phyloP scores from a whole-genome alignment of 192 early-diverging fungal genomes.

The Chytriomyces confervae region DNA sequence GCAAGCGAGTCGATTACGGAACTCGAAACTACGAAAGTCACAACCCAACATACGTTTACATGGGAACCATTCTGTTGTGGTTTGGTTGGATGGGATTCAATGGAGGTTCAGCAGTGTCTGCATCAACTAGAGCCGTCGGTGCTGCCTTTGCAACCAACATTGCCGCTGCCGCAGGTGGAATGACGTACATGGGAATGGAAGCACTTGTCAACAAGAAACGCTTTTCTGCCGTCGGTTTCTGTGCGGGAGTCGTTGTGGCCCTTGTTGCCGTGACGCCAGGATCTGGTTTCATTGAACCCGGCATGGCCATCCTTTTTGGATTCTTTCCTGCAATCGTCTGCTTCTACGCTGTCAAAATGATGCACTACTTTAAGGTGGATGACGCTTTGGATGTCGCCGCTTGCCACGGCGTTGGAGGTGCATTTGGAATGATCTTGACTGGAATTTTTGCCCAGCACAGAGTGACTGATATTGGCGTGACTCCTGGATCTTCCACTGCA shows the following conservation, averaged over 20 bases:
- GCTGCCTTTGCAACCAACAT: slow-evolving; percentile 78
- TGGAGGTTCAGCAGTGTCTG: slow-evolving; percentile 75
- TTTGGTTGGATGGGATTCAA: slow-evolving; percentile 94
- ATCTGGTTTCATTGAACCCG: slow-evolving; percentile 75
- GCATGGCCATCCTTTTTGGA: slow-evolving; percentile 79
- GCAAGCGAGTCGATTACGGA: slow-evolving; percentile 72
- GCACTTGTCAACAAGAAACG: slow-evolving; percentile 70
- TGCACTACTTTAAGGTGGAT: slow-evolving; percentile 25
- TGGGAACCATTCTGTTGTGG: slow-evolving; percentile 83
- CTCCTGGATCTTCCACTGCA: slow-evolving; percentile 58
- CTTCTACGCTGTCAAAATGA: slow-evolving; percentile 13
- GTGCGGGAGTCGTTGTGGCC: slow-evolving; percentile 87
- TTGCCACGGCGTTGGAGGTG: slow-evolving; percentile 84
- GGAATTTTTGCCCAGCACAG: slow-evolving; percentile 83
- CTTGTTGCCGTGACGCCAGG: slow-evolving; percentile 90
- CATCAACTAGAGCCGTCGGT: slow-evolving; percentile 74
- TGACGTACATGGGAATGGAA: slow-evolving; percentile 78
- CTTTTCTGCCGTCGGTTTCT: slow-evolving; percentile 81
- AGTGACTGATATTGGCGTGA: slow-evolving; percentile 70
- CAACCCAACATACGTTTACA: slow-evolving; percentile 81
- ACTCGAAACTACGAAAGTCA: slow-evolving; percentile 77
- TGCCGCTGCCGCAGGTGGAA: slow-evolving; percentile 69
- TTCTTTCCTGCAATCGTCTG: slow-evolving; percentile 49
- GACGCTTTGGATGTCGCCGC: slow-evolving; percentile 81
- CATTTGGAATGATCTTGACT: slow-evolving; percentile 81